These are phyloP conservation scores for Laguncularia racemosa DNA, from an alignment of 345 rosid genomes.

Conservation along the genomic window DNA sequence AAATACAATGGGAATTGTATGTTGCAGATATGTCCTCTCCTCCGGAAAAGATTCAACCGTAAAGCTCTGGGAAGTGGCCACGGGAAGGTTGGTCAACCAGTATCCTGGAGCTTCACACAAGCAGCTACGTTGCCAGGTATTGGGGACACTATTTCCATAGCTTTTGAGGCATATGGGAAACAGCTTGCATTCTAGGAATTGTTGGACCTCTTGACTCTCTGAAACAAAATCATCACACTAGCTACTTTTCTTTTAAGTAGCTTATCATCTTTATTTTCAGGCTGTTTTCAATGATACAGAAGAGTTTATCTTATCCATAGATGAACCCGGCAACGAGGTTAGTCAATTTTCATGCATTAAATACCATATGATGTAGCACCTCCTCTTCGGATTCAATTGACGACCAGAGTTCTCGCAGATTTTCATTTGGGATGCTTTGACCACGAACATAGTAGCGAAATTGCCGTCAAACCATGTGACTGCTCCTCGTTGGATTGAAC, in stretches of 20 bases:
- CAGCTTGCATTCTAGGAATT: too few relatives aligned
- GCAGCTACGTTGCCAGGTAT: conserved; percentile 68
- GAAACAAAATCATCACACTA: neutral
- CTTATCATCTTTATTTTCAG: conserved; percentile 27
- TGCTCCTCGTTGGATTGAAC: conserved; percentile 78
- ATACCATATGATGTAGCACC: neutral
- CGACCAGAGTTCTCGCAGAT: conserved; percentile 37
- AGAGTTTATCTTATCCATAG: conserved; percentile 65
- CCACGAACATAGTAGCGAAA: conserved; percentile 61
- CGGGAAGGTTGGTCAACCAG: conserved; percentile 71
- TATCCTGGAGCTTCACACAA: conserved; percentile 62
- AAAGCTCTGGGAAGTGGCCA: conserved; percentile 78
- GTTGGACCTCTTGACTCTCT: neutral
- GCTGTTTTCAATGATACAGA: conserved; percentile 77
- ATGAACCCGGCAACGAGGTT: conserved; percentile 58
- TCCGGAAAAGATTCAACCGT: conserved; percentile 72
- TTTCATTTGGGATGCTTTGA: conserved; percentile 73
- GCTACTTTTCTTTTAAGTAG: conserved; percentile 1
- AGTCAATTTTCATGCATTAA: conserved; percentile 7
- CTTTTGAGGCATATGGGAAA: too few relatives aligned
- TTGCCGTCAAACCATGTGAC: conserved; percentile 73
- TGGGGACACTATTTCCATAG: neutral
- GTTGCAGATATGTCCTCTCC: conserved; percentile 68
- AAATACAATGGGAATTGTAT: neutral
- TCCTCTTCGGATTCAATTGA: neutral